Evolutionary conservation across 306 rosid species (phyloP).

Genomic region (barrel medic (Medicago truncatula)): DNA sequence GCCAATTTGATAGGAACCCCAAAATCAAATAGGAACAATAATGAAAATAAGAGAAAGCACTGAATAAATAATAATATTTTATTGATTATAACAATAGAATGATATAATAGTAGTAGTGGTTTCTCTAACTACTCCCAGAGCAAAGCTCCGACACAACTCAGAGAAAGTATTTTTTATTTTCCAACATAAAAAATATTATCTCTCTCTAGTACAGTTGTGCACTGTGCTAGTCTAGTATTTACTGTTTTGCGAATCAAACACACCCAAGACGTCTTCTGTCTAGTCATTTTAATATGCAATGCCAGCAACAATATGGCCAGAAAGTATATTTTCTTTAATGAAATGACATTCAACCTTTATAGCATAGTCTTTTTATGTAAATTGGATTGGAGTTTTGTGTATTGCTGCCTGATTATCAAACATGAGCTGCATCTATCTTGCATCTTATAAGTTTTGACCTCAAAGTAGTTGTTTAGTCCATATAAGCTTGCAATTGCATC

Average conservation of each 20-base stretch:
- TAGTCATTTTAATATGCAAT: neutral
- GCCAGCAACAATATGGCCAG: neutral
- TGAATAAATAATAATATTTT: no score
- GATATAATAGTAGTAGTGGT: no score
- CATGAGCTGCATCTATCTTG: slow-evolving; percentile 4
- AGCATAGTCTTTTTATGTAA: neutral
- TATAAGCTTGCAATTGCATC: slow-evolving; percentile 10
- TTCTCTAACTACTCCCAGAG: no score
- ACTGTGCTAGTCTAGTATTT: no score
- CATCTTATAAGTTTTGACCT: slow-evolving; percentile 3
- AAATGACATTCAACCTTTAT: neutral
- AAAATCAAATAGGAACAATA: no score
- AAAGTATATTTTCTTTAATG: neutral
- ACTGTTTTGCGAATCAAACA: no score
- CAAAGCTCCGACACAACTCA: no score
- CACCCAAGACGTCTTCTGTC: neutral
- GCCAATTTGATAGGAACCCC: neutral
- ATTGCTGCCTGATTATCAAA: neutral
- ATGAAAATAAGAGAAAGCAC: no score
- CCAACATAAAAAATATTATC: no score
- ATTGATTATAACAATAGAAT: no score
- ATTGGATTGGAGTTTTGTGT: neutral
- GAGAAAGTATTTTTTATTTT: no score
- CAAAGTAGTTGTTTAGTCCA: neutral
- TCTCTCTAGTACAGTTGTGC: no score